A percentile compares a stretch with the other conserved stretches of the same genome.
Evolutionary conservation across 2,329 filamentous ascomycete species (phyloP).

Genomic region (Monosporascus cannonballus): DNA sequence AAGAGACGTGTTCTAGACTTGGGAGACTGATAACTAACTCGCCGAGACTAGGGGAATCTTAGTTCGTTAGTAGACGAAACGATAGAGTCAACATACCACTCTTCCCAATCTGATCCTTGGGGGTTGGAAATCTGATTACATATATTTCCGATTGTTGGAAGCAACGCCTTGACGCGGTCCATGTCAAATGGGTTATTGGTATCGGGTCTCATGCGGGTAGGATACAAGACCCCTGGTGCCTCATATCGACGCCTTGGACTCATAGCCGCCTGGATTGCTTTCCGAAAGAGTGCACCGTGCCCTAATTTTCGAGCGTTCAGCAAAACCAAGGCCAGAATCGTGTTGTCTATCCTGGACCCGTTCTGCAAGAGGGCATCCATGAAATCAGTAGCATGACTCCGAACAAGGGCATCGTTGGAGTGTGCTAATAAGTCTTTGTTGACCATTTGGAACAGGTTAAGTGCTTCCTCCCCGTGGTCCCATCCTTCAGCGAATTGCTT

Average conservation of each 20-base stretch:
- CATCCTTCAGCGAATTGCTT: not conserved
- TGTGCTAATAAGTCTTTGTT: not conserved
- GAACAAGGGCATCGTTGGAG: not conserved
- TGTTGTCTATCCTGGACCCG: not conserved
- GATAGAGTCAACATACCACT: not conserved
- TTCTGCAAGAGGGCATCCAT: not conserved
- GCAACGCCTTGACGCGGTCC: not conserved
- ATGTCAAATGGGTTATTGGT: not conserved
- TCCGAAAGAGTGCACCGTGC: not conserved
- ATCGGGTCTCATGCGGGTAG: not conserved
- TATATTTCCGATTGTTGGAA: not conserved
- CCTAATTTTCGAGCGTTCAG: not conserved
- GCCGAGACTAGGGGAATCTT: not conserved
- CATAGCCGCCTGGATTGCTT: not conserved
- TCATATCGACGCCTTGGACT: not conserved
- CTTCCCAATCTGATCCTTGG: not conserved
- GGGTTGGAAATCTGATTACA: not conserved
- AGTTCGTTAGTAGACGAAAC: not conserved
- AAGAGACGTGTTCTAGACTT: not conserved
- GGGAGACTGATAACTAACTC: not conserved
- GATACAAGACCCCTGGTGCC: not conserved
- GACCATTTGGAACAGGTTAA: not conserved
- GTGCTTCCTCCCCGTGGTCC: not conserved
- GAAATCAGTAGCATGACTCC: not conserved
- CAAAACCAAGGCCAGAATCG: not conserved